Percentiles rank a stretch among this genome's conserved stretches.
These are phyloP conservation scores for Cytospora mali DNA, from an alignment of 2,329 filamentous ascomycete genomes.

Conservation along the genomic window DNA sequence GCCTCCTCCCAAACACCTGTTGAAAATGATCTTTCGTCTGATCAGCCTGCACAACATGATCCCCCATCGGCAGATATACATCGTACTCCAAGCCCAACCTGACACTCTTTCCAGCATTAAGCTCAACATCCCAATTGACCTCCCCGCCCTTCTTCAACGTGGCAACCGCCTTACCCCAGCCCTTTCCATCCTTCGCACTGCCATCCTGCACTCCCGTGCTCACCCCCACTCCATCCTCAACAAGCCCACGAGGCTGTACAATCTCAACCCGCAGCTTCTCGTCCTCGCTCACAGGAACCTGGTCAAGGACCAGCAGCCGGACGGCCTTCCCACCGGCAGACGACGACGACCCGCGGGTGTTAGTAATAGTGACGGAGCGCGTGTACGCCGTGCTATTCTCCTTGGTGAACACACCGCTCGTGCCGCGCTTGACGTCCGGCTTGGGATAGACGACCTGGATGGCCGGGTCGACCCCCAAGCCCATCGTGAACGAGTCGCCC, in stretches of 20 bases:
- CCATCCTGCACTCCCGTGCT: conserved; percentile 37
- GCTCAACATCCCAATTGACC: conserved; percentile 58
- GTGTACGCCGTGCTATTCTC: conserved; percentile 55
- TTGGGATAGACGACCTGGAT: conserved; percentile 59
- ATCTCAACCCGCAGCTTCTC: conserved; percentile 58
- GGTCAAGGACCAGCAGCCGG: conserved; percentile 57
- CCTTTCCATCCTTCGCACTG: conserved; percentile 37
- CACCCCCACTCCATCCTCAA: conserved; percentile 42
- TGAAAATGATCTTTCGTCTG: neutral
- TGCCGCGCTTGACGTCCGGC: conserved; percentile 55
- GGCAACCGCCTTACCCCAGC: conserved; percentile 59
- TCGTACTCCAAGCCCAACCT: conserved; percentile 64
- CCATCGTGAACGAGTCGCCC: conserved; percentile 55
- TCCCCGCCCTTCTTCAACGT: conserved; percentile 59
- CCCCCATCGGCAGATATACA: conserved; percentile 56
- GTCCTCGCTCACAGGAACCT: conserved; percentile 64
- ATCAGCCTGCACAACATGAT: conserved; percentile 39
- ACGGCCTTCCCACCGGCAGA: conserved; percentile 39
- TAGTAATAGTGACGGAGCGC: conserved; percentile 52
- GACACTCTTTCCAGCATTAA: conserved; percentile 60
- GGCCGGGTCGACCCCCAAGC: conserved; percentile 62
- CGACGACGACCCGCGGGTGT: conserved; percentile 45
- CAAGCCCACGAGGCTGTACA: conserved; percentile 51
- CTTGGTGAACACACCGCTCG: conserved; percentile 55
- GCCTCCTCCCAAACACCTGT: neutral